Evolutionary conservation across 192 early-diverging fungal species (phyloP), one percentile per base, ranked within the genome.

Genomic region (Umbelopsis ramanniana): DNA sequence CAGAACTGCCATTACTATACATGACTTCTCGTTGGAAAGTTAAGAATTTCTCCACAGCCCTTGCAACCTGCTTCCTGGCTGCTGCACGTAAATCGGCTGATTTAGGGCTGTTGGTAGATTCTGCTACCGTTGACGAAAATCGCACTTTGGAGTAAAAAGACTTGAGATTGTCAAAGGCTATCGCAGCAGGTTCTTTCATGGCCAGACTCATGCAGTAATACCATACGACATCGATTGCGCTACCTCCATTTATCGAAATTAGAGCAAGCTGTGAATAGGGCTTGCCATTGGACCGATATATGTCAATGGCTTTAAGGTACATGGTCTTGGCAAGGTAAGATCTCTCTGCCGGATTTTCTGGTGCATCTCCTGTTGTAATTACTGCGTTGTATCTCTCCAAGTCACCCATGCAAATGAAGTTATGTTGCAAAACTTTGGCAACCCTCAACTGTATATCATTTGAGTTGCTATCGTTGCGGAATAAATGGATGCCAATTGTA

Each of bases 391-490:
- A 88, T 10, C 87, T 75, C 10, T 85, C 85, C 35, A 88, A 66
- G 60, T 88, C 87, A 19, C 87, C 87, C 57, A 88, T 78, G 52
- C 81, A 83, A 29, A 86, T 78, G 37, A 82, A 84, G 40, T 83
- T 84, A 21, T 79, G 77, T 66, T 88, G 87, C 17, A 88, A 80
- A 47, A 75, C 76, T 19, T 79, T 80, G 8, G 79, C 81, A 69
- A 26, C 15, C 14, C 33, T 69, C 9, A 67, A 54, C 11, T 70
- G 26, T 40, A 70, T 48, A 14, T 74, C 70, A 40, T 63, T 48
- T 2, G 48, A 24, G n/a, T 70, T 29, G 11, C 55, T 46, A 40
- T 72, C 52, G 26, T 57, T 52, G 21, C 69, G 70, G 46, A 79
- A 76, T 15, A 82, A 24, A 67, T 71, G 85, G 10, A 89, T 76